phyloP scores from a whole-genome alignment of 2,329 filamentous ascomycete genomes.

The Pseudonectria foliicola region DNA sequence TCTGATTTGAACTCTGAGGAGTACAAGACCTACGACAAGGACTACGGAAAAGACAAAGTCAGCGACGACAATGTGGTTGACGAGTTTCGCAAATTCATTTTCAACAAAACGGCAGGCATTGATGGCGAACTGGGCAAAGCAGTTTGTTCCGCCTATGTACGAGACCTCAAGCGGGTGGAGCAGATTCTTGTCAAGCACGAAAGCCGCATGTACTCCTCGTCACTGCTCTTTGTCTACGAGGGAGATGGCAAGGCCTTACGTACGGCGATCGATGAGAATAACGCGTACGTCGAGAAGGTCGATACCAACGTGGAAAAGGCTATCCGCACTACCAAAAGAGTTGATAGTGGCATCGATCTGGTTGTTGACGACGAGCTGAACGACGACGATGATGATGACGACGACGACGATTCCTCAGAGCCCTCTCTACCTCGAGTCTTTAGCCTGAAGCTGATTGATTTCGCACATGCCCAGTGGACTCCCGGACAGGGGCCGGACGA shows the following conservation, averaged over 20 bases:
- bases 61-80: conserved; percentile 47
- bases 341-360: conserved; percentile 50
- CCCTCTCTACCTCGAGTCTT: conserved; percentile 57
- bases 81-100: conserved; percentile 50
- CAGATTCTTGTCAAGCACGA: conserved; percentile 48
- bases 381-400: conserved; percentile 44
- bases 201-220: conserved; percentile 58
- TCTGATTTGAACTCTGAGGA: conserved; percentile 45
- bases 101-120: conserved; percentile 51
- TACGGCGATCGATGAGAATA: conserved; percentile 47
- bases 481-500: conserved; percentile 79
- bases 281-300: conserved; percentile 43
- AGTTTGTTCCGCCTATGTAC: conserved; percentile 46
- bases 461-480: conserved; percentile 84
- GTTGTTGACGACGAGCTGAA: conserved; percentile 36
- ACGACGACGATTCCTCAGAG: conserved; percentile 36
- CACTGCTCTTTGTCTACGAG: conserved; percentile 57
- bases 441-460: conserved; percentile 86
- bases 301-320: conserved; percentile 31
- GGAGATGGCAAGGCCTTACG: conserved; percentile 51
- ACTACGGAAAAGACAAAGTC: conserved; percentile 49
- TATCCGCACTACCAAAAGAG: conserved; percentile 35
- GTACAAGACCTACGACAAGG: conserved; percentile 56
- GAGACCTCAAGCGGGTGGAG: conserved; percentile 46
- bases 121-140: conserved; percentile 50